Conservation (phyloP, 129 eudicot genomes). For the Flaveria linearis region DNA sequence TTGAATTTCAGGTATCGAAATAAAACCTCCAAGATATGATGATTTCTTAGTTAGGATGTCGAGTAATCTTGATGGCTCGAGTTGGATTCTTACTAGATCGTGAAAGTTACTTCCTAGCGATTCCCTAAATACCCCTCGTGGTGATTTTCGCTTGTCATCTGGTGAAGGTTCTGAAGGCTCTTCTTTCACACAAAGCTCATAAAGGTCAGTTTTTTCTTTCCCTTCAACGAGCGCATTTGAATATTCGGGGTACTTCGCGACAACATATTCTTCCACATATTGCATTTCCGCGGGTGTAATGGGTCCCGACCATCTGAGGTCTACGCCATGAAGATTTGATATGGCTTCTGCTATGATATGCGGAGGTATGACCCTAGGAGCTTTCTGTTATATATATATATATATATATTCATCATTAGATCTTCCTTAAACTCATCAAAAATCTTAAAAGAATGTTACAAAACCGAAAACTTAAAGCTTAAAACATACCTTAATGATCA, state of each 20-base stretch:
- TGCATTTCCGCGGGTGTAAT: conserved; percentile 78
- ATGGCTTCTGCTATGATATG: conserved; percentile 84
- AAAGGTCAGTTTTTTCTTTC: conserved; percentile 67
- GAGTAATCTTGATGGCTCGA: conserved; percentile 68
- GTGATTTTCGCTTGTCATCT: conserved; percentile 66
- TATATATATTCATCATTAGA: conserved; percentile 19
- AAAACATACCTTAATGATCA: conserved; percentile 57
- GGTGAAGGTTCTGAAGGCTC: conserved; percentile 45
- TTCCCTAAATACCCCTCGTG: conserved; percentile 41
- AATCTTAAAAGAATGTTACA: background rate
- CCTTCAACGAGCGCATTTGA: conserved; percentile 71
- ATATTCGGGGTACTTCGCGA: conserved; percentile 73
- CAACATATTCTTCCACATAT: conserved; percentile 70
- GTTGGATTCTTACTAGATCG: conserved; percentile 58
- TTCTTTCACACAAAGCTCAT: conserved; percentile 71
- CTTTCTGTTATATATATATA: conserved; percentile 43
- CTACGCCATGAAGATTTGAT: conserved; percentile 68
- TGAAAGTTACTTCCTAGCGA: conserved; percentile 49
- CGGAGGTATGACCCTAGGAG: conserved; percentile 62
- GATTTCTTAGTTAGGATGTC: conserved; percentile 57
- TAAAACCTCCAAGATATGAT: conserved; percentile 58
- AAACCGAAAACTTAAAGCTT: background rate
- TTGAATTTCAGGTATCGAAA: conserved; percentile 71
- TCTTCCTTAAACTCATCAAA: conserved; percentile 10
- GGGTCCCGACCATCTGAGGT: conserved; percentile 81